Conservation (phyloP, 176 grass and related monocot genomes). For the Carex myosuroides region DNA sequence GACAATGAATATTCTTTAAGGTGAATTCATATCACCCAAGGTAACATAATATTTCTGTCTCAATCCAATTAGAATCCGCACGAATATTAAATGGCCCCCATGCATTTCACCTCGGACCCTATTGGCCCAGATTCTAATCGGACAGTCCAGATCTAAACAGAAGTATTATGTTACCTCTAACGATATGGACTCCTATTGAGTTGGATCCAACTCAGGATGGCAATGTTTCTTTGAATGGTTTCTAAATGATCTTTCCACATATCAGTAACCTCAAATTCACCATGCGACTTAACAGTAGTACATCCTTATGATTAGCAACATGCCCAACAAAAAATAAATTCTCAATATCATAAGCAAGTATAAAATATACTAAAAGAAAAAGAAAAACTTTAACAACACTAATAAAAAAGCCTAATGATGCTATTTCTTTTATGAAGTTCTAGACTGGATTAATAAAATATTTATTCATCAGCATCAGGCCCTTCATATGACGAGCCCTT, state of each 20-base stretch:
- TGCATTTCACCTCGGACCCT: no score
- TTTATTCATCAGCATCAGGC: constrained; percentile 51
- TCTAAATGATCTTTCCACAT: neutral
- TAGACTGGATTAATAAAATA: neutral
- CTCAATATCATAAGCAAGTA: neutral
- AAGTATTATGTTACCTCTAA: no score
- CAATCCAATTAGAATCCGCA: no score
- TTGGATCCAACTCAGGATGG: neutral
- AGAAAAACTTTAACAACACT: neutral
- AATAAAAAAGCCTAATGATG: neutral
- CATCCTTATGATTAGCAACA: neutral
- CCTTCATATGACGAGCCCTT: constrained; percentile 47
- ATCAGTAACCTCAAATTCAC: neutral
- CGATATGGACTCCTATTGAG: no score
- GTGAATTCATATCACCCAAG: no score
- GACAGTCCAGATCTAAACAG: no score
- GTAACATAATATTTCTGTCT: no score
- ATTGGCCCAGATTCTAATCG: no score
- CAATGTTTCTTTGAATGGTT: neutral
- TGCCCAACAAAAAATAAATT: neutral
- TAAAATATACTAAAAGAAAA: neutral
- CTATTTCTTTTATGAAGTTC: constrained; percentile 2
- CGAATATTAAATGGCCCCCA: no score
- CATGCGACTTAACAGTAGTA: neutral
- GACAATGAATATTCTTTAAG: no score